These are phyloP conservation scores for Schwanniomyces sp. DNA, from an alignment of 805 yeast species.

Conservation along the genomic window DNA sequence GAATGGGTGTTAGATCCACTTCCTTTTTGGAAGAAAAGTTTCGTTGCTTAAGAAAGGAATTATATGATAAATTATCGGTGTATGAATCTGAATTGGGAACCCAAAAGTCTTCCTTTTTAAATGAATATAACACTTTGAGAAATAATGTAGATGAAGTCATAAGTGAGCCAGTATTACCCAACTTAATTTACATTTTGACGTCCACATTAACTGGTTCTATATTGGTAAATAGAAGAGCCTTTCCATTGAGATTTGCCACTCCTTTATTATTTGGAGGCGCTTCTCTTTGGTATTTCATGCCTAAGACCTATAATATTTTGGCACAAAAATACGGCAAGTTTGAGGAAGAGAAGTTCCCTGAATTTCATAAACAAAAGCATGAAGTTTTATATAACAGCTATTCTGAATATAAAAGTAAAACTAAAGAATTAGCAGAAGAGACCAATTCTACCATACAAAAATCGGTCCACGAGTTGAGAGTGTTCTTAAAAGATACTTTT, in stretches of 20 bases:
- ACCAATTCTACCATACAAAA: conserved; percentile 16
- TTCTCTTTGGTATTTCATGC: conserved; percentile 51
- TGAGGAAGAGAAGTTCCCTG: conserved; percentile 32
- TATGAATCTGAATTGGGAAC: conserved; percentile 46
- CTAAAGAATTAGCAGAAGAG: conserved; percentile 8
- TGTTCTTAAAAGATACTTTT: conserved; percentile 11
- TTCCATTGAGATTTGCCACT: conserved; percentile 50
- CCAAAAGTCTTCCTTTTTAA: conserved; percentile 44
- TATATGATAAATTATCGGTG: conserved; percentile 37
- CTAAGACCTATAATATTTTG: conserved; percentile 43
- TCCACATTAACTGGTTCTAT: conserved; percentile 58
- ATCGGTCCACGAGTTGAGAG: conserved; percentile 27
- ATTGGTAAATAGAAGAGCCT: conserved; percentile 44
- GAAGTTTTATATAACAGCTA: neutral
- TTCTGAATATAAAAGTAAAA: conserved; percentile 5
- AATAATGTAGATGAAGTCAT: conserved; percentile 34
- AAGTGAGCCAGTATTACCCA: conserved; percentile 57
- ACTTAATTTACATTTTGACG: conserved; percentile 53
- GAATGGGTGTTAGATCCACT: conserved; percentile 54
- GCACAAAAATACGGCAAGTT: conserved; percentile 17
- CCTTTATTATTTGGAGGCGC: conserved; percentile 51
- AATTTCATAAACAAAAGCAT: conserved; percentile 19
- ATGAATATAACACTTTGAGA: conserved; percentile 38
- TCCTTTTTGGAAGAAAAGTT: conserved; percentile 47
- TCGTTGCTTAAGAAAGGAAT: conserved; percentile 36